Conservation (phyloP, 2,329 filamentous ascomycete genomes). For the Hymenoscyphus albidus region DNA sequence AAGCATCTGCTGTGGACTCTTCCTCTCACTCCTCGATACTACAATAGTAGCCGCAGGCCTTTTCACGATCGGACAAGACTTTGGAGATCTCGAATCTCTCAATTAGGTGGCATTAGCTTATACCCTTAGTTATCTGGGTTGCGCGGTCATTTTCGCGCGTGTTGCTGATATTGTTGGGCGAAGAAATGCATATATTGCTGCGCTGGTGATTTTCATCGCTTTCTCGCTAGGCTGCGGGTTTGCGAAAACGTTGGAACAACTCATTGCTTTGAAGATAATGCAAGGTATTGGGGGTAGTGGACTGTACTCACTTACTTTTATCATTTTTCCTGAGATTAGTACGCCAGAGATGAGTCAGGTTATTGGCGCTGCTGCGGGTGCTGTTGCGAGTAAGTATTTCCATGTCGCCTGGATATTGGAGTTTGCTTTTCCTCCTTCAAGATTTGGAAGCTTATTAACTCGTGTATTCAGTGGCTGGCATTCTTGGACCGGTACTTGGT, state of each 20-base stretch:
- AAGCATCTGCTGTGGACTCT: conserved; percentile 50
- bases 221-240: conserved; percentile 55
- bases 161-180: conserved; percentile 54
- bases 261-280: conserved; percentile 15
- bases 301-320: conserved; percentile 14
- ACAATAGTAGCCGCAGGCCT: conserved; percentile 58
- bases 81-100: conserved; percentile 42
- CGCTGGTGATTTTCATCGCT: conserved; percentile 49
- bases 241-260: conserved; percentile 40
- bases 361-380: conserved; percentile 8
- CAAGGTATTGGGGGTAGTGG: conserved; percentile 15
- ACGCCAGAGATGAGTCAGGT: neutral
- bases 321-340: conserved; percentile 12
- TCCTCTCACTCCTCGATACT: conserved; percentile 57
- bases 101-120: conserved; percentile 56
- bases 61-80: conserved; percentile 51
- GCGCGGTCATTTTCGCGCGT: conserved; percentile 50
- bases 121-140: conserved; percentile 42
- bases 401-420: neutral
- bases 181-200: conserved; percentile 46
- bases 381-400: conserved; percentile 12
- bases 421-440: neutral
- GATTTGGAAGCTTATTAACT: neutral
- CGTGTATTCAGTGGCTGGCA: conserved; percentile 9
- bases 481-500: conserved; percentile 20